Conservation (phyloP, 2,329 filamentous ascomycete genomes). For the Uncinocarpus reesii region DNA sequence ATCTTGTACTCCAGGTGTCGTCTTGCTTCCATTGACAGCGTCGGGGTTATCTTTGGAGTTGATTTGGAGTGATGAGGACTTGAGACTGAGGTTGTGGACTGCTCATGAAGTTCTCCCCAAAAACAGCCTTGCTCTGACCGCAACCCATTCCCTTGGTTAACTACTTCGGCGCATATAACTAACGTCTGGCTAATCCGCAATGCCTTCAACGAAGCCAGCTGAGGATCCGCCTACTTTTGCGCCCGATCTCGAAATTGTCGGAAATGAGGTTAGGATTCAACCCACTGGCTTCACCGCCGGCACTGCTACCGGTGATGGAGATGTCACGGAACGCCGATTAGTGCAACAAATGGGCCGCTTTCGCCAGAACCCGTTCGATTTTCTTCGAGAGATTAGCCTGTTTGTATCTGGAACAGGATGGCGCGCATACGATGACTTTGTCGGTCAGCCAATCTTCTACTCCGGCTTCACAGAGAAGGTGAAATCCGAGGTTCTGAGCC, state of each 20-base stretch:
- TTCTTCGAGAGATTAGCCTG: constrained; percentile 83
- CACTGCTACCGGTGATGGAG: constrained; percentile 32
- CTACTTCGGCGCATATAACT: background rate
- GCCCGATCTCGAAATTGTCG: constrained; percentile 67
- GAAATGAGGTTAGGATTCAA: constrained; percentile 63
- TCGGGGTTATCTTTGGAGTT: background rate
- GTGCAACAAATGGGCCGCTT: constrained; percentile 76
- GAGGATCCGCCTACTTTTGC: constrained; percentile 35
- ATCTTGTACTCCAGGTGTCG: background rate
- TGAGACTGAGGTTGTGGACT: background rate
- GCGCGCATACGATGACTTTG: constrained; percentile 82
- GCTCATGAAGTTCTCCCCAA: background rate
- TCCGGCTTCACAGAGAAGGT: constrained; percentile 84
- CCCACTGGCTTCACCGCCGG: constrained; percentile 51
- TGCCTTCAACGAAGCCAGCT: constrained; percentile 26
- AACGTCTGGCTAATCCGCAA: background rate
- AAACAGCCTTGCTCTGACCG: background rate
- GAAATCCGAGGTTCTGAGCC: constrained; percentile 64
- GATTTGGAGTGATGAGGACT: background rate
- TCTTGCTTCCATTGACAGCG: background rate
- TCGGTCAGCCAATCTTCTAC: constrained; percentile 91
- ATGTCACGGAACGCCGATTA: constrained; percentile 40
- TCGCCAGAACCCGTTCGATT: constrained; percentile 60
- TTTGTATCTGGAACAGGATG: constrained; percentile 90
- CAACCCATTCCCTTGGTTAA: background rate